Evolutionary conservation across 768 basidiomycete species (phyloP).

Genomic region (Pisolithus albus): DNA sequence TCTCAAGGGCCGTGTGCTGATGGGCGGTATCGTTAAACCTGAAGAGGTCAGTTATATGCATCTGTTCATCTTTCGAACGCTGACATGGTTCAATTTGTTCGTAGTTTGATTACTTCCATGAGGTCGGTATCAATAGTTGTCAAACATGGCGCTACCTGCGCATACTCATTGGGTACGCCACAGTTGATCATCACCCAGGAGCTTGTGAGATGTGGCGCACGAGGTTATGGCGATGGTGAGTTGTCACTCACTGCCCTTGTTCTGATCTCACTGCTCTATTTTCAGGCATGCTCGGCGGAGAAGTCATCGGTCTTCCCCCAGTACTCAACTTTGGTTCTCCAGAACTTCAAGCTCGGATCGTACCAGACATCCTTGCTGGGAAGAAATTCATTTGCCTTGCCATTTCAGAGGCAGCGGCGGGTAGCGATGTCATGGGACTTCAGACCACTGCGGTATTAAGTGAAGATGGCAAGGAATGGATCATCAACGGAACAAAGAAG

Average conservation of each 20-base stretch:
- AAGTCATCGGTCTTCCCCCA: constrained; percentile 64
- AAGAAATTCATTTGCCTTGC: constrained; percentile 71
- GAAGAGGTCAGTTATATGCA: constrained; percentile 46
- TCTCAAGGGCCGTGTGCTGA: constrained; percentile 65
- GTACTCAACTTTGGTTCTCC: constrained; percentile 60
- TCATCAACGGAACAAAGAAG: constrained; percentile 71
- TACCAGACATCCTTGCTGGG: constrained; percentile 48
- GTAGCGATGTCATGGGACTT: constrained; percentile 60
- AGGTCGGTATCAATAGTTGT: constrained; percentile 40
- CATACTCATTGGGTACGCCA: not conserved
- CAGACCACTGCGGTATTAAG: constrained; percentile 55
- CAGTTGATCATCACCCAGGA: constrained; percentile 63
- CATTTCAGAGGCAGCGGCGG: constrained; percentile 72
- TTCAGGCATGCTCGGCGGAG: constrained; percentile 44
- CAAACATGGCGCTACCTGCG: not conserved
- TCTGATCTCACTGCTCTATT: not conserved
- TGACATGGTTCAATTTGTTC: constrained; percentile 4
- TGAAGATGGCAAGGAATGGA: constrained; percentile 62
- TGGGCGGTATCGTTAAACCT: constrained; percentile 68
- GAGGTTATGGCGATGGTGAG: constrained; percentile 64
- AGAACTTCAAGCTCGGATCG: constrained; percentile 41
- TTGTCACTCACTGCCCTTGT: not conserved
- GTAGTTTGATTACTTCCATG: constrained; percentile 66
- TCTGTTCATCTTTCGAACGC: constrained; percentile 2
- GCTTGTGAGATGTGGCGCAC: constrained; percentile 43